Conservation (phyloP, 768 basidiomycete species). For the Asterophora lycoperdoides region DNA sequence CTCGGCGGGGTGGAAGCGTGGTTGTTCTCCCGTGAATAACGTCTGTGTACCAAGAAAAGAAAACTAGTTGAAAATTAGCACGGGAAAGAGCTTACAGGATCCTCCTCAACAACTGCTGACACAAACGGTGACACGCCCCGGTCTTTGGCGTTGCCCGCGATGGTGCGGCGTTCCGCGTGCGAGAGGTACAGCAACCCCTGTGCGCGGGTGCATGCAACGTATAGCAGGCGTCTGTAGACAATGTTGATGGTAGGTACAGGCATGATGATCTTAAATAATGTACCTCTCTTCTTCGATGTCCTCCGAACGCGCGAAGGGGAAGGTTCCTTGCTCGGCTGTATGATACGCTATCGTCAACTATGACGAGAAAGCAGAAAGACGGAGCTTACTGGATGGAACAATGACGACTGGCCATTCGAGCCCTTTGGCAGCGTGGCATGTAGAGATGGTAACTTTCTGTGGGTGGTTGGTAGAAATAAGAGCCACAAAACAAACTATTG, state of each 20-base stretch:
- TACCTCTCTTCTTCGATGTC: constrained; percentile 82
- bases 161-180: constrained; percentile 44
- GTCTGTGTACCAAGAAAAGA: constrained; percentile 19
- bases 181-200: constrained; percentile 65
- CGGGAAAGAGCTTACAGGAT: constrained; percentile 37
- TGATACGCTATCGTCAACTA: neutral
- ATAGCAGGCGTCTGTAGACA: constrained; percentile 63
- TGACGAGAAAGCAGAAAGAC: neutral
- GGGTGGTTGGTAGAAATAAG: no score
- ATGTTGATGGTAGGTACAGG: neutral
- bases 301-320: constrained; percentile 70
- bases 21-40: constrained; percentile 41
- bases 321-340: constrained; percentile 67
- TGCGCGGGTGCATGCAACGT: constrained; percentile 87
- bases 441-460: constrained; percentile 37
- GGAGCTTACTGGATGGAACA: constrained; percentile 54
- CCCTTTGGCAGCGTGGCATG: constrained; percentile 88
- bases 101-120: constrained; percentile 33
- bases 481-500: no score
- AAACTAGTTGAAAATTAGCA: no score
- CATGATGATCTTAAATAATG: constrained; percentile 10
- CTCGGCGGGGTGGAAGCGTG: constrained; percentile 40
- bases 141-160: constrained; percentile 38
- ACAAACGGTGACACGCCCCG: constrained; percentile 60
- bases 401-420: constrained; percentile 92